Base-by-base conservation (phyloP, 2,329 filamentous ascomycete species). In the Aspergillus jensenii region DNA sequence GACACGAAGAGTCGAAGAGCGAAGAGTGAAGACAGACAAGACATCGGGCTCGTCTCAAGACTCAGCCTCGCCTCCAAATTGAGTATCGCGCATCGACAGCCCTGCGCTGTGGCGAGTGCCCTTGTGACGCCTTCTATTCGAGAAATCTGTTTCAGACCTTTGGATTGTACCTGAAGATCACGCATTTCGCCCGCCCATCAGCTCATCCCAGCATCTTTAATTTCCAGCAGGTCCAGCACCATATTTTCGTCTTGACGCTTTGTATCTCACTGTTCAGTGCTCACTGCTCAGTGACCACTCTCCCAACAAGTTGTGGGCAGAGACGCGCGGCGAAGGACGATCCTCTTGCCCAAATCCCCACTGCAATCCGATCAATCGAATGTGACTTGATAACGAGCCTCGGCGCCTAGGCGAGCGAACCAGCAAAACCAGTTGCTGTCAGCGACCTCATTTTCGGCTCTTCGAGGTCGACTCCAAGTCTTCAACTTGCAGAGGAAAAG, bases 241-340 rank as follows among this genome's bases (percentile, higher is more conserved):
- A 14, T 46, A 17, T 31, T 5, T 11, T 4, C 23, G 21, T 17
- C 44, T 46, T 25, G 15, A 31, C 44, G 3, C 27, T 46, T 17
- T 6, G 15, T 25, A 12, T 23, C 43, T 25, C 14, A 45, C 6
- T 14, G 12, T 12, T 7, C 21, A 6, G 12, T 45, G 35, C 43
- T 25, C 14, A 45, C 6, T 14, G 12, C 21, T 7, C 21, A 6
- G 12, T 45, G 35, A 15, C 15, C 27, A 9, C 41, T 21, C 43
- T n/a, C 8, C 21, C 6, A 15, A 12, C 21, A 11, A 37, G 46
- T 7, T 6, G n/a, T 21, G 23, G 19, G 37, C 31, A 44, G 23
- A 52, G 49, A 65, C 62, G 59, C 59, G 62, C 61, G 58, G 61
- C 61, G 55, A 56, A 55, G 55, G 62, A 49, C 59, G 62, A 65